Evolutionary conservation across 306 rosid genomes (phyloP), one percentile per base, ranked within the genome.

Genomic region (Benincasa hispida): DNA sequence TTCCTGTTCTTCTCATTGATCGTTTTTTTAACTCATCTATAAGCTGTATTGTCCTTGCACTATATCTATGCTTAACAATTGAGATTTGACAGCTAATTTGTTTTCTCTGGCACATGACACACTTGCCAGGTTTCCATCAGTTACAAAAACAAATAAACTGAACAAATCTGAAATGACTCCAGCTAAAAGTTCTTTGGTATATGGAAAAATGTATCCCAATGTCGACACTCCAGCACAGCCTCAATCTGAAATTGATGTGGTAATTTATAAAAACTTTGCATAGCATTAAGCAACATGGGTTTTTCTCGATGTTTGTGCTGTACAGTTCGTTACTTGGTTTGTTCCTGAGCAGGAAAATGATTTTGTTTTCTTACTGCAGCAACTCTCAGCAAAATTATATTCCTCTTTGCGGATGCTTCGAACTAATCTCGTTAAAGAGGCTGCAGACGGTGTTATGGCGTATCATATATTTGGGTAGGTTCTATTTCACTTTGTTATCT

Each of bases 391-490:
- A 15, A 89, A 82, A 86, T 80, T 92, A 63, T 94, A 81, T 87
- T 25, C 81, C 78, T 87, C 97, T 74, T 79, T 94, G 81, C 86
- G 91, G 77, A 73, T 79, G 83, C 91, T 92, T 77, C 89, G 99
- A 83, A 77, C 89, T 57, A 68, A 75, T 80, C 80, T 94, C 63
- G 79, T 89, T 65, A 85, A 62, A 80, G 96, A 92, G 86, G 88
- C 96, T 72, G 91, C 82, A 41, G 97, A 92, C 32, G 87, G 92
- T 51, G 88, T 87, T 70, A 76, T 85, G 89, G 93, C 96, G 68
- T 57, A 92, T 89, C 99, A 94, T 88, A 90, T 94, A 83, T 94
- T 90, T 78, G 85, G 81, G 99, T 92, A 42, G 74, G 89, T 81
- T 79, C 59, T 35, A 19, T 39, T 75, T 53, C 35, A 19, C 59